Evolutionary conservation across 192 early-diverging fungal genomes (phyloP), one percentile per base, ranked within the genome.

Genomic region (Coemansia brasiliensis): DNA sequence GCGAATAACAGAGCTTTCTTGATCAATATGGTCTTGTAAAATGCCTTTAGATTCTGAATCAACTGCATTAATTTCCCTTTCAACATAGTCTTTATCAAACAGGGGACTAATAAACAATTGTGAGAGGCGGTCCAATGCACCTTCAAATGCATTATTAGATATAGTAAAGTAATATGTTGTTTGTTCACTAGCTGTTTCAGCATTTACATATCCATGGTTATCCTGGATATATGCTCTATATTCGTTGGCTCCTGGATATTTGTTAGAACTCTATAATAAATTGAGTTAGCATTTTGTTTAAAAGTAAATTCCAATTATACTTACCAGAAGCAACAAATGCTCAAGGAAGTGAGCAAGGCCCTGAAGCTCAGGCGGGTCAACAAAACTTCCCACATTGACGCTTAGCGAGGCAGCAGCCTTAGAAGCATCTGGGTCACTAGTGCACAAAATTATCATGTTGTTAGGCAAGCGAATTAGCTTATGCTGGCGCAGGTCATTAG

Each of bases 1-100:
- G 64, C 92, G 94, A 50, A 93, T 84, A 13, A 99, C 67, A 72
- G 97, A 95, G 65, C 88, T 89, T 56, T 91, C 83, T 25, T 93
- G 82, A 93, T 95, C 95, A 58, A 74, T 80, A 64, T 98, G 95
- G 38, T 77, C 84, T 69, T 96, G 94, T n/a, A 92, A 64, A 73
- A 97, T 96, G 68, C 93, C 93, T 59, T 94, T 93, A 82, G 95
- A 91, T 64, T 98, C 96, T 3, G 95, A 96, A 76, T 99, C 94
- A 5, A 99, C 94, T 0, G 96, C 96, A 5, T 84, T 79, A 61
- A 97, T 74, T 76, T 99, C 96, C 45, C 95, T 86, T 40, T 99
- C 96, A 11, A 90, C 94, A 67, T 92, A 94, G 51, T 83, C 84
- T 16, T 87, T 86, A 24, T 84, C 82, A 74, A 97, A 97, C 44